Evolutionary conservation across 495 filamentous ascomycete species (phyloP).

Genomic region (Penicillium ochrochloron): DNA sequence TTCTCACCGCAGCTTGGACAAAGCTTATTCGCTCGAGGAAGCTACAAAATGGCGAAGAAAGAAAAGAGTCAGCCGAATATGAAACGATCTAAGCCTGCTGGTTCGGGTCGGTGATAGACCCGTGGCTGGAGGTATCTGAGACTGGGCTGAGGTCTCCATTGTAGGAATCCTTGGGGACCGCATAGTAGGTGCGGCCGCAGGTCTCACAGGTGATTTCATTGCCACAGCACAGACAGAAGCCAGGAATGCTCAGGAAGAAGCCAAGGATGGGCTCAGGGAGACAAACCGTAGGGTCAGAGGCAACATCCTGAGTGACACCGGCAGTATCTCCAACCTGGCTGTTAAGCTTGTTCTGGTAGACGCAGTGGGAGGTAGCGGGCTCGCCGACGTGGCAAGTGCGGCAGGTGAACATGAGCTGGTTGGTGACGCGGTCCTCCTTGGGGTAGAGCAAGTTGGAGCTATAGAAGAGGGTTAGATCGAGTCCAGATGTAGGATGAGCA

Average conservation of each 20-base stretch:
- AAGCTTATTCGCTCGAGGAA: constrained; percentile 79
- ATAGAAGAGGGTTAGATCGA: constrained; percentile 20
- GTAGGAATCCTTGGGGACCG: constrained; percentile 23
- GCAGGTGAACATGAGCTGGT: constrained; percentile 76
- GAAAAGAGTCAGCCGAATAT: constrained; percentile 52
- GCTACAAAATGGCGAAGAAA: constrained; percentile 55
- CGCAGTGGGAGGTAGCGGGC: constrained; percentile 79
- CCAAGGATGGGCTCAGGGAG: constrained; percentile 22
- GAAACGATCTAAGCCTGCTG: constrained; percentile 15
- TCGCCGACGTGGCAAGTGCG: constrained; percentile 91
- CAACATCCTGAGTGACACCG: constrained; percentile 95
- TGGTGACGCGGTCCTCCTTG: constrained; percentile 77
- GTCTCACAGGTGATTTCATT: constrained; percentile 52
- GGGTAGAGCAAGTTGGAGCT: constrained; percentile 98
- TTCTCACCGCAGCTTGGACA: constrained; percentile 84
- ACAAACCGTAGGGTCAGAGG: constrained; percentile 96
- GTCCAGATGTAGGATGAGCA: background rate
- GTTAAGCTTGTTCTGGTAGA: constrained; percentile 90
- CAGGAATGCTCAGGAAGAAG: constrained; percentile 24
- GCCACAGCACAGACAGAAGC: constrained; percentile 59
- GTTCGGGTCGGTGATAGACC: background rate
- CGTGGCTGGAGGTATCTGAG: background rate
- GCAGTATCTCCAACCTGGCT: constrained; percentile 92
- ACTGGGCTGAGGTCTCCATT: constrained; percentile 6
- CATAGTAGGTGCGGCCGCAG: constrained; percentile 42